Percentiles rank a stretch among this genome's conserved stretches.
Evolutionary conservation across 306 rosid species (phyloP).

Genomic region (Heteromeles arbutifolia): DNA sequence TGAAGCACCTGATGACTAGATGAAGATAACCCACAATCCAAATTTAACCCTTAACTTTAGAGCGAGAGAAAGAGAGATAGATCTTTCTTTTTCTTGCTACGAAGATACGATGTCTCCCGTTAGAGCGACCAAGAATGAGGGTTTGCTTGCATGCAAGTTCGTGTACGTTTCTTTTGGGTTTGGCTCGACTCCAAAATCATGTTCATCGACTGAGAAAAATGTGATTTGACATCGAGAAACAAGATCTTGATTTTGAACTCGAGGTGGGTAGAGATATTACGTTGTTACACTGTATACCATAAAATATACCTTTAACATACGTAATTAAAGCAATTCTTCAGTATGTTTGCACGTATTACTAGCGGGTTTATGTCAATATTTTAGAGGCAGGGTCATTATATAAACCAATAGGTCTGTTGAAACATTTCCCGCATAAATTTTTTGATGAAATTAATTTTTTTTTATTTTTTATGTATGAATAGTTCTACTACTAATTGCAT

Average conservation of each 20-base stretch:
- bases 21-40: slow-evolving; percentile 5
- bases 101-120: slow-evolving; percentile 15
- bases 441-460: too few species aligned
- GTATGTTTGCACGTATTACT: neutral
- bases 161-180: neutral
- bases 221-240: neutral
- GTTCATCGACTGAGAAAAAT: neutral
- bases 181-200: neutral
- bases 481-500: too few species aligned
- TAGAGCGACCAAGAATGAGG: neutral
- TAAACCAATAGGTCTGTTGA: too few species aligned
- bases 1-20: slow-evolving; percentile 25
- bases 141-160: neutral
- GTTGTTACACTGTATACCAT: neutral
- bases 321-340: neutral
- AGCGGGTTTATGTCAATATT: neutral
- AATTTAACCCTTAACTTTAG: neutral
- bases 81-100: slow-evolving; percentile 8
- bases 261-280: neutral
- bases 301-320: neutral
- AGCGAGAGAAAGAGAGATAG: neutral
- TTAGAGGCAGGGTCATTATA: neutral
- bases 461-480: too few species aligned
- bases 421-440: neutral
- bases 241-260: neutral